A percentile compares a stretch with the other conserved stretches of the same genome.
These are phyloP conservation scores for Hyaloscypha variabilis DNA, from an alignment of 495 filamentous ascomycete genomes.

Conservation along the genomic window DNA sequence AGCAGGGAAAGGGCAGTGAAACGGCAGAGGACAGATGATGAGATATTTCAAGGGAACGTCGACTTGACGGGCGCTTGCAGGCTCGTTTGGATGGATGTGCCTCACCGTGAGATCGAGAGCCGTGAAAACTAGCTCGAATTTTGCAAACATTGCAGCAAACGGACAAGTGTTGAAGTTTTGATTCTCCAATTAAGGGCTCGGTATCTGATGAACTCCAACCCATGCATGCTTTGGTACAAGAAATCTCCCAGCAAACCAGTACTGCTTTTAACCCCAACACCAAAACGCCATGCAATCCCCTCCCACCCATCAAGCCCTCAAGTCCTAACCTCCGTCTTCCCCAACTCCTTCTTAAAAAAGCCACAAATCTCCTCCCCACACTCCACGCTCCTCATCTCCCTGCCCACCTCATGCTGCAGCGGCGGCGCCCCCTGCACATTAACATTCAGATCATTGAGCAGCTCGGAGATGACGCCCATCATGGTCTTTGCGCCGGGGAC, in stretches of 20 bases:
- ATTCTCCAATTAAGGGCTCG: background rate
- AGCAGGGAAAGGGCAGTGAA: no score
- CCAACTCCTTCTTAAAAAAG: conserved; percentile 16
- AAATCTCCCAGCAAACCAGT: background rate
- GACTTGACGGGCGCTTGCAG: no score
- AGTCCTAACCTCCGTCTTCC: conserved; percentile 3
- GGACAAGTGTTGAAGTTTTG: no score
- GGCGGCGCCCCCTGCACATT: background rate
- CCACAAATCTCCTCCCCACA: conserved; percentile 19
- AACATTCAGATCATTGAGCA: conserved; percentile 12
- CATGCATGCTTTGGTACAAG: no score
- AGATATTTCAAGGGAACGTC: no score
- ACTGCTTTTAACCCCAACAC: background rate
- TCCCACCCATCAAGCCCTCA: background rate
- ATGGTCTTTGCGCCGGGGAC: conserved; percentile 5
- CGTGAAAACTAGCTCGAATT: no score
- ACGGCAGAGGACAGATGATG: no score
- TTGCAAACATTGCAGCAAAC: no score
- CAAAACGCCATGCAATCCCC: background rate
- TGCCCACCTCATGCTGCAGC: background rate
- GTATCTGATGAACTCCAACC: background rate
- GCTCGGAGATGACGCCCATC: conserved; percentile 14
- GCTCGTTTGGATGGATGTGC: no score
- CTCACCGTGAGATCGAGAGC: no score
- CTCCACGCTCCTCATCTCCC: conserved; percentile 12